A percentile compares a stretch with the other conserved stretches of the same genome.
These are phyloP conservation scores for Penicillium sp. DNA, from an alignment of 2,329 filamentous ascomycete genomes.

Conservation along the genomic window DNA sequence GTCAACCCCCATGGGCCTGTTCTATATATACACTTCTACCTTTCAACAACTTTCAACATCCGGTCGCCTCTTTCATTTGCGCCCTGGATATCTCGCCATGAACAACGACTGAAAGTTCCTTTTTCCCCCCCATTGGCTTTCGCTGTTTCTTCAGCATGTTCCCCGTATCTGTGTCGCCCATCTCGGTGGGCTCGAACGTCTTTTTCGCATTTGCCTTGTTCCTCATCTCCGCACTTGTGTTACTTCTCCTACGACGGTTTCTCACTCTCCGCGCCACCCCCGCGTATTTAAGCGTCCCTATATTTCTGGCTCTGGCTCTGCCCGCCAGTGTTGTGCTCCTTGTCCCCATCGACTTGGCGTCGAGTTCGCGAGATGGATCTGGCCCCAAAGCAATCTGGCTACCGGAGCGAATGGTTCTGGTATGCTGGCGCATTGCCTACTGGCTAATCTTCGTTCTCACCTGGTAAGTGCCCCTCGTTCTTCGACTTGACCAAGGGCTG, in stretches of 20 bases:
- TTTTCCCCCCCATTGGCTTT: not conserved
- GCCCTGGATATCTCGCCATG: conserved; percentile 17
- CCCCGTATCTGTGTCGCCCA: conserved; percentile 33
- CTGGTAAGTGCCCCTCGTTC: conserved; percentile 60
- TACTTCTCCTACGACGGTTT: conserved; percentile 85
- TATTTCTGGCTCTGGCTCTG: conserved; percentile 93
- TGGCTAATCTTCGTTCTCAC: conserved; percentile 96
- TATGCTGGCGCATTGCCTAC: conserved; percentile 93
- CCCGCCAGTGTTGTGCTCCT: conserved; percentile 88
- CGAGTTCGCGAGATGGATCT: conserved; percentile 72
- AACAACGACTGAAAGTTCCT: conserved; percentile 15
- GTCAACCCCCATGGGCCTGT: conserved; percentile 15
- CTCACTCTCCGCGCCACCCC: conserved; percentile 88
- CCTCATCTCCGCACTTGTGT: conserved; percentile 70
- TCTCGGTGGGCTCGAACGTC: conserved; percentile 72
- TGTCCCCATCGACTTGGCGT: conserved; percentile 93
- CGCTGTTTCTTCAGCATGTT: conserved; percentile 28
- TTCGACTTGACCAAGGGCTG: not conserved
- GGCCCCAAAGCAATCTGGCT: conserved; percentile 83
- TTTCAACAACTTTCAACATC: conserved; percentile 11
- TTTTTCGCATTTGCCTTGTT: conserved; percentile 74
- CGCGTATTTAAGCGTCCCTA: conserved; percentile 82
- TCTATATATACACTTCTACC: conserved; percentile 16
- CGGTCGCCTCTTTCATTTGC: conserved; percentile 10
- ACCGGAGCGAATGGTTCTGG: conserved; percentile 71